These are phyloP conservation scores for Pistacia vera DNA, from an alignment of 345 rosid species.

Conservation along the genomic window DNA sequence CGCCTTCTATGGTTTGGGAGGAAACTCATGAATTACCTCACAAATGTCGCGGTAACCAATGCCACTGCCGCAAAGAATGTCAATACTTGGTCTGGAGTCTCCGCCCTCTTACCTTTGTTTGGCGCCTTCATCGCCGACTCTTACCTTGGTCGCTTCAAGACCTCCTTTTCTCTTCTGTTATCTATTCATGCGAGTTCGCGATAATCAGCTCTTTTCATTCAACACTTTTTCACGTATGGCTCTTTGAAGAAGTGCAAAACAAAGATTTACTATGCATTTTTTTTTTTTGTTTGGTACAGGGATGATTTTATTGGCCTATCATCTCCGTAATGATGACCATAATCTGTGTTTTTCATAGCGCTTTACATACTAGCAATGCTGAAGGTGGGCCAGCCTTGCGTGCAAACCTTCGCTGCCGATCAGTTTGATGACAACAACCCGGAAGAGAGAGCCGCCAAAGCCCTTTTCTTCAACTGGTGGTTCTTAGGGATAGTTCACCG, in stretches of 20 bases:
- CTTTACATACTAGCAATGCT: slow-evolving; percentile 77
- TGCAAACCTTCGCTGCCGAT: slow-evolving; percentile 94
- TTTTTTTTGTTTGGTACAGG: slow-evolving; percentile 38
- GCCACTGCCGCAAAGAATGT: slow-evolving; percentile 69
- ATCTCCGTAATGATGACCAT: slow-evolving; percentile 35
- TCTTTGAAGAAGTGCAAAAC: too few relatives aligned
- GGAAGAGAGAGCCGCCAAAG: slow-evolving; percentile 68
- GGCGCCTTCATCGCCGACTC: slow-evolving; percentile 90
- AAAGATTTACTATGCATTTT: not conserved
- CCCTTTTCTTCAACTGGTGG: slow-evolving; percentile 97
- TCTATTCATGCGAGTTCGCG: slow-evolving; percentile 47
- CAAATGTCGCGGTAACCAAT: slow-evolving; percentile 54
- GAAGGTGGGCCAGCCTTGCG: slow-evolving; percentile 98
- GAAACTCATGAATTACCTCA: slow-evolving; percentile 77
- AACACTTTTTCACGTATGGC: too few relatives aligned
- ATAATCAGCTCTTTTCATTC: too few relatives aligned
- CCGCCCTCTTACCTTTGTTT: slow-evolving; percentile 67
- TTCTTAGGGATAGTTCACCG: slow-evolving; percentile 59
- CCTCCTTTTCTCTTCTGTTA: slow-evolving; percentile 62
- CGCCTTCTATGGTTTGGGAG: slow-evolving; percentile 76
- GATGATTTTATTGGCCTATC: slow-evolving; percentile 65
- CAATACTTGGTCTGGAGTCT: slow-evolving; percentile 81
- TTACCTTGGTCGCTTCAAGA: slow-evolving; percentile 80
- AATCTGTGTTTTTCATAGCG: slow-evolving; percentile 59
- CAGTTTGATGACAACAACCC: slow-evolving; percentile 70